phyloP scores from a whole-genome alignment of 192 early-diverging fungal species.

The Entomortierella lignicola region DNA sequence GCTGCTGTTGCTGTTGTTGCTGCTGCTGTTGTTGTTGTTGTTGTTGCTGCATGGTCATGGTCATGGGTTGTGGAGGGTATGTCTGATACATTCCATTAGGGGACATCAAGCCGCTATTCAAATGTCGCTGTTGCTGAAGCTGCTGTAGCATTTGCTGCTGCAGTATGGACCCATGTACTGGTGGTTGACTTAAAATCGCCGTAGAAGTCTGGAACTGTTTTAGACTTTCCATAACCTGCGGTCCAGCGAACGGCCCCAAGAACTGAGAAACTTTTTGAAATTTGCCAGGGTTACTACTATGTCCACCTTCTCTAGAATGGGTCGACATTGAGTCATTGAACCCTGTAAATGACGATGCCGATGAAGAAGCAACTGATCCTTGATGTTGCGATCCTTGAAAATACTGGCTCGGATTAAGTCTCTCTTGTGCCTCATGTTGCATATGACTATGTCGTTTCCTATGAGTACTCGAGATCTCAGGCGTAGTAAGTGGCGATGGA shows the following conservation, averaged over 20 bases:
- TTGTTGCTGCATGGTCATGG: constrained; percentile 27
- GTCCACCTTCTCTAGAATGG: constrained; percentile 13
- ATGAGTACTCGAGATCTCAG: constrained; percentile 15
- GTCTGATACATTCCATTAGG: constrained; percentile 15
- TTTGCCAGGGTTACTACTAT: constrained; percentile 40
- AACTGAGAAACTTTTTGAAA: constrained; percentile 53
- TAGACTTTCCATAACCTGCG: constrained; percentile 51
- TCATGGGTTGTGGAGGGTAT: constrained; percentile 33
- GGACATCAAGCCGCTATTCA: constrained; percentile 12
- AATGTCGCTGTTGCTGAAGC: neutral
- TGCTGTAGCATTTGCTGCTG: constrained; percentile 6
- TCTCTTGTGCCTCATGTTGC: constrained; percentile 43
- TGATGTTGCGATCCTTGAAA: constrained; percentile 25
- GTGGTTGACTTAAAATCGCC: constrained; percentile 41
- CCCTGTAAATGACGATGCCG: neutral
- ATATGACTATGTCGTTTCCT: constrained; percentile 40
- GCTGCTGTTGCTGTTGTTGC: constrained; percentile 17
- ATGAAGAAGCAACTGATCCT: constrained; percentile 15
- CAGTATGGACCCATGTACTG: neutral
- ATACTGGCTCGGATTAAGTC: constrained; percentile 8
- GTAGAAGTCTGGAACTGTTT: constrained; percentile 49
- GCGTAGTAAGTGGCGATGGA: constrained; percentile 16
- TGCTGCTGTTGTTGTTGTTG: constrained; percentile 22
- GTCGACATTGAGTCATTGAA: constrained; percentile 4
- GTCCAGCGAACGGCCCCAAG: constrained; percentile 49